Percentiles rank a stretch among this genome's conserved stretches.
Evolutionary conservation across 2,329 filamentous ascomycete species (phyloP).

Genomic region (Botrytis fragariae): DNA sequence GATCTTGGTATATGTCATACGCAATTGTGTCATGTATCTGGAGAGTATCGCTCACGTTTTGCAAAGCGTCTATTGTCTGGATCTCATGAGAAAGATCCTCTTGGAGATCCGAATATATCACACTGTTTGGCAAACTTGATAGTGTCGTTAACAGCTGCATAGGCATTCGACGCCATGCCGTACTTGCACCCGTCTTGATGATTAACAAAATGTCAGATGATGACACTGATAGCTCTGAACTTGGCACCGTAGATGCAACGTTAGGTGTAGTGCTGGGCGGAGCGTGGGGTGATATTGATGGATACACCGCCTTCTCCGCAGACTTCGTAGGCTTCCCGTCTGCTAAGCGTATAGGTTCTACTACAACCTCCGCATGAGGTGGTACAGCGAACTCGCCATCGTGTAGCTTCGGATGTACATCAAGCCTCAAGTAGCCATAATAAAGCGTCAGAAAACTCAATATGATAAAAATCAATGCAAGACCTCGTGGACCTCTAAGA

Average conservation of each 20-base stretch:
- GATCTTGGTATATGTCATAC: slow-evolving; percentile 10
- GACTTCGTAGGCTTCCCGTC: neutral
- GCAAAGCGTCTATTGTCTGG: slow-evolving; percentile 14
- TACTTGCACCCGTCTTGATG: slow-evolving; percentile 23
- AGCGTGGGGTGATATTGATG: neutral
- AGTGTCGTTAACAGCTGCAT: slow-evolving; percentile 21
- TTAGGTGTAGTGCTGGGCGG: neutral
- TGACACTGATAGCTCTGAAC: neutral
- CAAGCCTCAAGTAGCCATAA: slow-evolving; percentile 6
- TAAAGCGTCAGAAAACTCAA: neutral
- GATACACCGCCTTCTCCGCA: slow-evolving; percentile 3
- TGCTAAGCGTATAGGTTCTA: neutral
- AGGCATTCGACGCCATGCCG: slow-evolving; percentile 23
- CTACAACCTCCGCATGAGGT: neutral
- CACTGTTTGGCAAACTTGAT: neutral
- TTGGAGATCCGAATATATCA: slow-evolving; percentile 10
- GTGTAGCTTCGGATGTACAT: neutral
- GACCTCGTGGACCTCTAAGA: slow-evolving; percentile 4
- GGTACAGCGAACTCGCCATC: neutral
- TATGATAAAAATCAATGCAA: slow-evolving; percentile 3
- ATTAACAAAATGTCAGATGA: slow-evolving; percentile 22
- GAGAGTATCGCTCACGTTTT: slow-evolving; percentile 17
- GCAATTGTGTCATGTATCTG: slow-evolving; percentile 12
- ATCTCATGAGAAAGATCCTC: neutral
- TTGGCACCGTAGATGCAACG: neutral